These are phyloP conservation scores for Gautieria morchelliformis DNA, from an alignment of 768 basidiomycete genomes.

Conservation along the genomic window DNA sequence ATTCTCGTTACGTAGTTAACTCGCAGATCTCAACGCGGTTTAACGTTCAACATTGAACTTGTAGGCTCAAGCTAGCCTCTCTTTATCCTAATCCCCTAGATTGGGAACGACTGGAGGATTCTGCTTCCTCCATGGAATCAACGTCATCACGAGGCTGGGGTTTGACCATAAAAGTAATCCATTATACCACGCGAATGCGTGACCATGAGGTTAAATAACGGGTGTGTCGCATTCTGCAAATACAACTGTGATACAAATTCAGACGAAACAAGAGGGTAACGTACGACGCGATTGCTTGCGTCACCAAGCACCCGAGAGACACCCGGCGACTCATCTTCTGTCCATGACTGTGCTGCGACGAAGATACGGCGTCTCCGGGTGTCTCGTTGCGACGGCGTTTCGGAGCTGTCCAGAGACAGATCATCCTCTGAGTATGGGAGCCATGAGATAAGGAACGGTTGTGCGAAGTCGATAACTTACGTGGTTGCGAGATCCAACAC, in stretches of 20 bases:
- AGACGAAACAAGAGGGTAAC: slow-evolving; percentile 17
- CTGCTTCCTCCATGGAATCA: too few species aligned
- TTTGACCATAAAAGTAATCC: slow-evolving; percentile 64
- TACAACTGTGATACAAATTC: background rate
- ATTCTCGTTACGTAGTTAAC: too few species aligned
- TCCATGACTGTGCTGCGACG: slow-evolving; percentile 50
- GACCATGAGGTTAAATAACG: slow-evolving; percentile 65
- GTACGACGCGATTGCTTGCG: slow-evolving; percentile 50
- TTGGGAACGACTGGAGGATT: too few species aligned
- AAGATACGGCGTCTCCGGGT: slow-evolving; percentile 39
- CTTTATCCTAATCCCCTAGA: too few species aligned
- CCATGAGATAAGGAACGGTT: background rate
- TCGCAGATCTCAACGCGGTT: too few species aligned
- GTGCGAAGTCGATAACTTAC: background rate
- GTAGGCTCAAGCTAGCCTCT: too few species aligned
- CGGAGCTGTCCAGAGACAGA: slow-evolving; percentile 10
- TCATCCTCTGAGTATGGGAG: background rate
- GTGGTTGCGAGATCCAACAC: slow-evolving; percentile 7
- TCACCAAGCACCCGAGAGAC: slow-evolving; percentile 48
- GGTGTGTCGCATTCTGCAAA: slow-evolving; percentile 70
- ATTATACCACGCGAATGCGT: slow-evolving; percentile 60
- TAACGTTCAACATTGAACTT: too few species aligned
- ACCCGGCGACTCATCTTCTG: slow-evolving; percentile 46
- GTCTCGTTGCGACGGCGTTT: slow-evolving; percentile 20
- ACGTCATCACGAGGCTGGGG: background rate